Conservation (phyloP, 2,329 filamentous ascomycete genomes). For the Diaporthe nobilis region DNA sequence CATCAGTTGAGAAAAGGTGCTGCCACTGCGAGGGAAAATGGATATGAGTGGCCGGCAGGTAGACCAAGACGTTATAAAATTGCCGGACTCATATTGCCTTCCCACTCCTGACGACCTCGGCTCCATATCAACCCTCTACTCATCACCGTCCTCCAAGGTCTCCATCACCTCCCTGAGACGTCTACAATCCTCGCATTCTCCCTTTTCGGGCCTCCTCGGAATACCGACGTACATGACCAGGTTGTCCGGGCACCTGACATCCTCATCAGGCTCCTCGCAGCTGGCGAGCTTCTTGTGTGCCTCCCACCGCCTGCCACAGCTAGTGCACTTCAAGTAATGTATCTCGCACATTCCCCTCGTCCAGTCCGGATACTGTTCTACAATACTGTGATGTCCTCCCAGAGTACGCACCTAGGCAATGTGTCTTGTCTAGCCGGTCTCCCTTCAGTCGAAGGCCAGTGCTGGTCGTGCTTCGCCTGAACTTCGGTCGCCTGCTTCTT, state of each 20-base stretch:
- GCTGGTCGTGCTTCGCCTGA: neutral
- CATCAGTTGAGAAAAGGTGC: neutral
- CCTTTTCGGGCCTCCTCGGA: conserved; percentile 49
- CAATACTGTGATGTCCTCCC: neutral
- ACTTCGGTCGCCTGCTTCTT: too few species aligned
- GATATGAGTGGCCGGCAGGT: neutral
- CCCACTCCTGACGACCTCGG: neutral
- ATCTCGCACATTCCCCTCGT: conserved; percentile 54
- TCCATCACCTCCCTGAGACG: conserved; percentile 49
- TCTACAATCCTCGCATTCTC: conserved; percentile 52
- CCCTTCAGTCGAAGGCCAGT: neutral
- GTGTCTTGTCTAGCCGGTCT: too few species aligned
- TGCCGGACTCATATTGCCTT: neutral
- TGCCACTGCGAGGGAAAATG: too few species aligned
- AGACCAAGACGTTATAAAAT: neutral
- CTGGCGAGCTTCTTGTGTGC: conserved; percentile 54
- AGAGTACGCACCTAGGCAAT: too few species aligned
- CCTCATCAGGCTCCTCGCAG: conserved; percentile 52
- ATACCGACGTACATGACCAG: conserved; percentile 57
- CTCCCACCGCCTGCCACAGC: conserved; percentile 52
- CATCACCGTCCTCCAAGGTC: conserved; percentile 45
- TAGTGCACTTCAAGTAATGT: conserved; percentile 51
- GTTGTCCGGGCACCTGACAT: conserved; percentile 49
- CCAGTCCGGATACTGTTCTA: neutral
- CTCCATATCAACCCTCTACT: neutral